Evolutionary conservation across 148 eudicot genomes (phyloP), one percentile per base, ranked within the genome.

Genomic region (Fagopyrum homotropicum): DNA sequence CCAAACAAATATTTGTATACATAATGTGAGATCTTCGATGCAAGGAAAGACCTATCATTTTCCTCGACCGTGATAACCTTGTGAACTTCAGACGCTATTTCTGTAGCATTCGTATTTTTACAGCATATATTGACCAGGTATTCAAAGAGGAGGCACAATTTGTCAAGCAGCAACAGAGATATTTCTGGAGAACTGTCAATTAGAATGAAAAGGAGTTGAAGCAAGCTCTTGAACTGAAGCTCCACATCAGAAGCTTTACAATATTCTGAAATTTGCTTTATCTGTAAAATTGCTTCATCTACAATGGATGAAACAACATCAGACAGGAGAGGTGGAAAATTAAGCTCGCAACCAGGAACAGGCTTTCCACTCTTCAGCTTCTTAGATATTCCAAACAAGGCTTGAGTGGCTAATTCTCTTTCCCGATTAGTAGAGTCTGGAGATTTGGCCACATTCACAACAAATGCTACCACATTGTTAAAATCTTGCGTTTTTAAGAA

Each of bases 401-500:
- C 75, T 69, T 76, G 78, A 72, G 83, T 74, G 70, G 95, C 87
- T 77, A 87, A 76, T 57, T 82, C 83, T 78, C 90, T 92, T 74
- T 78, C 81, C 47, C 15, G 71, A 6, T 40, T 14, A 71, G 85
- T 78, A 61, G 77, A 75, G 75, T 74, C 49, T 50, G 88, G 77
- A 80, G 89, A 87, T 48, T 77, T 80, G 47, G 89, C 75, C 68
- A 81, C 80, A 68, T 79, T 81, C 75, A 82, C 83, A 61, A 81
- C 73, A 66, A 75, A 72, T 66, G 35, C 72, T 71, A 90, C 78
- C 79, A 89, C 76, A 69, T 82, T 73, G 29, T 74, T 76, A 72
- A 89, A 81, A 68, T 82, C 84, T 50, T 79, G 81, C 72, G 83
- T 78, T 71, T 86, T 84, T 8, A 15, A 51, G 55, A 72, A 43